phyloP scores from a whole-genome alignment of 129 eudicot species.

The Tagetes patula region DNA sequence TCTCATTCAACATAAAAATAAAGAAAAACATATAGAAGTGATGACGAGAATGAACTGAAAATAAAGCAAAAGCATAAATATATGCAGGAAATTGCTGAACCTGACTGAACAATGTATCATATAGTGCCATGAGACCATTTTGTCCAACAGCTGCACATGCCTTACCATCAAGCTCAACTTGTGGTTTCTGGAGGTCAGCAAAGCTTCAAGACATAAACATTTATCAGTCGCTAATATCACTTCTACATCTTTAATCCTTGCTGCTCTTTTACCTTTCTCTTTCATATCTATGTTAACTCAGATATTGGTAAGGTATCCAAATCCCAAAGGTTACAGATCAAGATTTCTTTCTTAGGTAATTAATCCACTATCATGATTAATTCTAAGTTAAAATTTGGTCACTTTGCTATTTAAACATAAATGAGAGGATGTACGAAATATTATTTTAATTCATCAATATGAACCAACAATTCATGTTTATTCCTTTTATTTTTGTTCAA shows the following conservation, averaged over 20 bases:
- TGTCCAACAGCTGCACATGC: conserved; percentile 99
- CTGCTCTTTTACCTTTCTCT: neutral
- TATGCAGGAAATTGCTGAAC: conserved; percentile 28
- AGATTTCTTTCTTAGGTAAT: neutral
- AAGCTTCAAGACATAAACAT: conserved; percentile 53
- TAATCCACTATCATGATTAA: neutral
- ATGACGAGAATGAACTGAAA: neutral
- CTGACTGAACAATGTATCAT: conserved; percentile 93
- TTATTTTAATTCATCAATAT: neutral
- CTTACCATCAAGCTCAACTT: conserved; percentile 90
- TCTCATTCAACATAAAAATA: neutral
- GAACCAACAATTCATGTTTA: neutral
- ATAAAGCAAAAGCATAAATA: conserved; percentile 1
- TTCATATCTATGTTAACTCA: neutral
- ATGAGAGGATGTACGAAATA: neutral
- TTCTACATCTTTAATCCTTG: neutral
- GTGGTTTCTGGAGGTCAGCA: conserved; percentile 98
- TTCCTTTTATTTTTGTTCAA: neutral
- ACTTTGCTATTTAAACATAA: neutral
- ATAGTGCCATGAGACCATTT: conserved; percentile 97
- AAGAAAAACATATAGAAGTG: neutral
- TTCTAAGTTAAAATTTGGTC: conserved; percentile 1
- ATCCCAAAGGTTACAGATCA: neutral
- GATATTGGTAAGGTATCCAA: neutral
- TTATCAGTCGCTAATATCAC: neutral